Evolutionary conservation across 768 basidiomycete genomes (phyloP), one percentile per base, ranked within the genome.

Genomic region (Boletus patriciae): DNA sequence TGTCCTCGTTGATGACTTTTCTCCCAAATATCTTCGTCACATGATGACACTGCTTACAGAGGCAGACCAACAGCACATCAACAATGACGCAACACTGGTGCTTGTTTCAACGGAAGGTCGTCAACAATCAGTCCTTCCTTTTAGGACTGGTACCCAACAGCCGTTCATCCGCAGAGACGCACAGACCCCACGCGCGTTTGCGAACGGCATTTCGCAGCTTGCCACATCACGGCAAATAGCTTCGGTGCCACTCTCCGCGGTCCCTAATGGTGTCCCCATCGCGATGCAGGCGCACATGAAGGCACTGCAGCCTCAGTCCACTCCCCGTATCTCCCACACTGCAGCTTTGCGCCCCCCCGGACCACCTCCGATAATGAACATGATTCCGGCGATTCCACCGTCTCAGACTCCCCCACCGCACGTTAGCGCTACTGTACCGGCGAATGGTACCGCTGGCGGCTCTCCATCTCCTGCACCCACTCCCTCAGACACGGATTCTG

Each of bases 1-100:
- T 9, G 69, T 80, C 0, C 71, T 92, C n/a, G 67, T 91, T 9
- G 89, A 92, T 60, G 90, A 92, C 56, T 88, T 80, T 60, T 80
- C 83, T 46, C 68, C 82, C 7, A 78, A 80, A 83, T 82, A 83
- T 64, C 63, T 88, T 55, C 75, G 77, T 41, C 77, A 83, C 41
- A 70, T 77, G 45, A 83, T 85, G 79, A 77, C 79, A 0, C 73
- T 89, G 1, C 75, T 88, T 42, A 73, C 72, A 1, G 87, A 88
- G 27, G 55, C 71, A 9, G 87, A 90, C 54, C 69, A 81, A 46
- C 70, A 75, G n/a, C 64, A 66, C 45, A 72, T 85, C 6, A 67
- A 78, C 27, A 83, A 80, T 6, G 84, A 88, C 50, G 74, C 80
- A 5, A 75, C 79, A 0, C 64, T 86, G 13, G 66, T 75, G 19